phyloP scores from a whole-genome alignment of 1,139 yeast genomes.

The Debaryomycetaceae sp. region DNA sequence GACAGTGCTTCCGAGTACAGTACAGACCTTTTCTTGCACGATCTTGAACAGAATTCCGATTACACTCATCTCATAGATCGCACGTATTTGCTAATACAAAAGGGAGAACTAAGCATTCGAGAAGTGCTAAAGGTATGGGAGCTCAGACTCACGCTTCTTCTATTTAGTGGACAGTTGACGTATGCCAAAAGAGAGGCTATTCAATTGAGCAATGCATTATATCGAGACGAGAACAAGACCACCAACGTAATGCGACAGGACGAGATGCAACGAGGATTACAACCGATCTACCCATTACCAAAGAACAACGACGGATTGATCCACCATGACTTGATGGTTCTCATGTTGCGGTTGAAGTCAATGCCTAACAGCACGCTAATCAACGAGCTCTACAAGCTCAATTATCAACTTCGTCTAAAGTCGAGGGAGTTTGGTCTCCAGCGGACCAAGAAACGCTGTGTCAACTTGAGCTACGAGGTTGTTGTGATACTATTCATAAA shows the following conservation, averaged over 20 bases:
- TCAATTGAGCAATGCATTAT: constrained; percentile 34
- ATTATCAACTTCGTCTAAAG: constrained; percentile 33
- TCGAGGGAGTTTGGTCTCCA: constrained; percentile 4
- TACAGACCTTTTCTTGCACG: not conserved
- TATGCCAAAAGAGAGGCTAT: constrained; percentile 39
- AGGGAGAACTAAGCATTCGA: constrained; percentile 5
- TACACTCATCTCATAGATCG: constrained; percentile 9
- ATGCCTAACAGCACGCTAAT: constrained; percentile 33
- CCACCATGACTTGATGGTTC: constrained; percentile 21
- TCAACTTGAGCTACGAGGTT: constrained; percentile 32
- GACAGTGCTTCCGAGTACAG: not conserved
- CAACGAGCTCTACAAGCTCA: constrained; percentile 39
- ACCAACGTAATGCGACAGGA: not conserved
- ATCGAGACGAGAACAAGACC: constrained; percentile 26
- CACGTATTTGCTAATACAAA: constrained; percentile 14
- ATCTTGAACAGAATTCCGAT: not conserved
- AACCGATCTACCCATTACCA: constrained; percentile 34
- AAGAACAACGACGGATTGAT: constrained; percentile 29
- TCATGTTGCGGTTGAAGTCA: constrained; percentile 36
- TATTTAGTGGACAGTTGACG: constrained; percentile 28
- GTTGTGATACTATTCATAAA: constrained; percentile 29
- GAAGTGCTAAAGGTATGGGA: constrained; percentile 32
- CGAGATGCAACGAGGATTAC: not conserved
- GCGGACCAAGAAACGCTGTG: constrained; percentile 12
- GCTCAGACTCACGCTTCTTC: constrained; percentile 28